phyloP scores from a whole-genome alignment of 192 early-diverging fungal species.

The Geranomyces michiganensis region DNA sequence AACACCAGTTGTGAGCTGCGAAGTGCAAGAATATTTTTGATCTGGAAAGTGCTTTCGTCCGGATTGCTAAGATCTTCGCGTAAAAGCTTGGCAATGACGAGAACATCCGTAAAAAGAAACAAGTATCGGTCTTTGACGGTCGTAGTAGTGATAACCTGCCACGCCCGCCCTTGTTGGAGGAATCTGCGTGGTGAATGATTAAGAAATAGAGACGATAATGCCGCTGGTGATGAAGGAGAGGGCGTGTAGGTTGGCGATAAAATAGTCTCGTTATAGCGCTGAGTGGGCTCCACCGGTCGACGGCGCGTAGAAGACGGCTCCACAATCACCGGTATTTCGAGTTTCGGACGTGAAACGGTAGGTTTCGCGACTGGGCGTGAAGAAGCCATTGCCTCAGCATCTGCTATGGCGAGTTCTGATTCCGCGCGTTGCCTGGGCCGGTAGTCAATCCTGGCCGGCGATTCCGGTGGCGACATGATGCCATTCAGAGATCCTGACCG shows the following conservation, averaged over 20 bases:
- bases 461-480: conserved; percentile 18
- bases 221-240: too few relatives aligned
- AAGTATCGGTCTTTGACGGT: conserved; percentile 71
- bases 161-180: conserved; percentile 60
- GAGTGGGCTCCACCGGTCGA: too few relatives aligned
- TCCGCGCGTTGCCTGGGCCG: conserved; percentile 10
- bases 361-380: too few relatives aligned
- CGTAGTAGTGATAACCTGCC: conserved; percentile 66
- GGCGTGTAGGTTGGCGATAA: too few relatives aligned
- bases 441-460: neutral
- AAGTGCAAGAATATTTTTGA: conserved; percentile 30
- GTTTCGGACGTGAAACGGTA: too few relatives aligned
- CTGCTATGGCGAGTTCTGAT: conserved; percentile 1
- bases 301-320: too few relatives aligned
- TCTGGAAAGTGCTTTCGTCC: conserved; percentile 28
- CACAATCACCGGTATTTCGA: too few relatives aligned
- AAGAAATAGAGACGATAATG: neutral
- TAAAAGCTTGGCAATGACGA: conserved; percentile 68
- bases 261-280: too few relatives aligned
- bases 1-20: conserved; percentile 27
- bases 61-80: conserved; percentile 51
- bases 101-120: conserved; percentile 66
- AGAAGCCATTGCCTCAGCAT: too few relatives aligned
- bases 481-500: neutral
- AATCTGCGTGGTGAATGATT: conserved; percentile 23